Conservation (phyloP, 2,329 filamentous ascomycete genomes). For the Alternaria solani region DNA sequence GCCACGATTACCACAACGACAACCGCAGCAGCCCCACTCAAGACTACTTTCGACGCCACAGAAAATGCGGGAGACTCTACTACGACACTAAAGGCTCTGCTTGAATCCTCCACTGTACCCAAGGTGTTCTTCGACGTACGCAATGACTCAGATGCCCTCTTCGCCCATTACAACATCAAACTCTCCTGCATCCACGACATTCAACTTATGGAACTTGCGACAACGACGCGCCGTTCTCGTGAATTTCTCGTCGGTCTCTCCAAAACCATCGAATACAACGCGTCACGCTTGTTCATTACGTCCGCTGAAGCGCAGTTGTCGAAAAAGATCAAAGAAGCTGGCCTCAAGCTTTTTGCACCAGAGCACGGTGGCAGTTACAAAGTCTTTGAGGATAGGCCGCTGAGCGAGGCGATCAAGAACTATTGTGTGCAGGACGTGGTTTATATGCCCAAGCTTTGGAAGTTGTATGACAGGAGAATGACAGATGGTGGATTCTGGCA, state of each 20-base stretch:
- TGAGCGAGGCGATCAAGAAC: background rate
- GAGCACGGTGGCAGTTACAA: background rate
- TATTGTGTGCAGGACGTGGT: background rate
- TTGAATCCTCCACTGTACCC: background rate
- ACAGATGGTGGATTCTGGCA: background rate
- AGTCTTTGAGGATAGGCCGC: background rate
- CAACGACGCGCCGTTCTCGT: background rate
- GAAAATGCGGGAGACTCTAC: background rate
- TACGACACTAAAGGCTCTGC: background rate
- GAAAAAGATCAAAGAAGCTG: background rate
- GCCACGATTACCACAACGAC: constrained; percentile 28
- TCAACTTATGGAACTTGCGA: constrained; percentile 33
- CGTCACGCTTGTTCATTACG: background rate
- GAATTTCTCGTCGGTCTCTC: background rate
- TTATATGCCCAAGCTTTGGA: background rate
- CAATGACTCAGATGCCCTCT: constrained; percentile 40
- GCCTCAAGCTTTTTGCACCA: background rate
- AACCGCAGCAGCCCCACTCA: constrained; percentile 13
- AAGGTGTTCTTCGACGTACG: constrained; percentile 43
- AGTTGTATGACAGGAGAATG: background rate
- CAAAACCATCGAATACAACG: background rate
- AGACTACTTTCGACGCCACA: background rate
- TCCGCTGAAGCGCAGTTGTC: background rate
- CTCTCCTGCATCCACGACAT: constrained; percentile 24
- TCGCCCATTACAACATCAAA: constrained; percentile 23